Base-by-base conservation (phyloP, 192 early-diverging fungal genomes). In the Coemansia sp. region DNA sequence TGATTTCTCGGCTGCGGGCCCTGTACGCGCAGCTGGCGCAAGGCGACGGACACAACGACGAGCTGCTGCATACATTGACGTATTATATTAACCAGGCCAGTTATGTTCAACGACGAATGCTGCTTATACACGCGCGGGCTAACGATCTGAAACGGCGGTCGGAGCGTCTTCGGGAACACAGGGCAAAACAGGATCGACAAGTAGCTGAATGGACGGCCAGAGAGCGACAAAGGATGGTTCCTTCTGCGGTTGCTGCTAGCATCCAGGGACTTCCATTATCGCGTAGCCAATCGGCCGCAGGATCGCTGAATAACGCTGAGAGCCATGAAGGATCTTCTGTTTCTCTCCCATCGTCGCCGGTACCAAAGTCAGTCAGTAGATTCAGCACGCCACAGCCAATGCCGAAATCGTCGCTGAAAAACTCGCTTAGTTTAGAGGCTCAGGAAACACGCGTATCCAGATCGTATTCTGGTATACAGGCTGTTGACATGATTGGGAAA, bases 1-100 rank as follows among this genome's bases (percentile, higher is more conserved):
- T 80, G 8, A 60, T 75, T 33, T n/a, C 17, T 2, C 65, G 66
- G 2, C 60, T 80, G n/a, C 61, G 42, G 29, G 52, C 33, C 11
- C 56, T 74, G 2, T 61, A 63, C 48, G 29, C 60, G n/a, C 51
- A 54, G 52, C 68, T 80, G 30, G 49, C 50, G 7, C 38, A 65
- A n/a, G 63, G 45, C n/a, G 54, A 63, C 5, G 58, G 36, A 25
- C 30, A 38, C 10, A 42, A 63, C 14, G 64, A 62, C 7, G 77
- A 80, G 55, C 77, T 80, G 4, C 4, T 75, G 33, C 16, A 66
- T 0, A 80, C 77, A 20, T 60, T 80, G 22, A 68, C 77, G 5
- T 49, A 60, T 60, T 80, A 80, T 52, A 64, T 72, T 32, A 71
- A 56, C 66, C 72, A 80, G 51, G 72, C 77, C 48, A 68, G 65